Base-by-base conservation (phyloP, 148 eudicot species). In the Rhododendron kiyosumense region DNA sequence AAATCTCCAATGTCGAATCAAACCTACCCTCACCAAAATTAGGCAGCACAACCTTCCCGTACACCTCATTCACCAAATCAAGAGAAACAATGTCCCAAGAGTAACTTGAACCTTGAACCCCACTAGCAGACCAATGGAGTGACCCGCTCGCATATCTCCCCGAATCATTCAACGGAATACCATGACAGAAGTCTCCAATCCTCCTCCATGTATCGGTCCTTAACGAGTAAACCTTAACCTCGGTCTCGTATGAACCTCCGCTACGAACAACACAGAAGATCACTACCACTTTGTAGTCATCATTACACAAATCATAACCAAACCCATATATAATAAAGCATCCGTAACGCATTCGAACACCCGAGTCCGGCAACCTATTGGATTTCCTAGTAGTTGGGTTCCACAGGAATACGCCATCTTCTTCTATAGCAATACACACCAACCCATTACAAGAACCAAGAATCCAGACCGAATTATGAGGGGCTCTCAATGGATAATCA, bases 371-470 rank as follows among this genome's bases (percentile, higher is more conserved):
- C 49, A 92, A 36, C 78, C 81, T 79, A 36, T 54, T 84, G 26
- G 88, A 85, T 14, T 67, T 85, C 57, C 89, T 85, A 0, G 89
- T 91, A 71, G 88, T 81, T 0, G 93, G 93, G 84, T 93, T 93
- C 90, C 91, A 92, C 8, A 93, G 14, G 57, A 87, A 85, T 9
- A 91, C 10, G 1, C 87, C 65, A 11, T 81, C 85, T 34, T 90
- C 89, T 13, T 89, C 86, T 71, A 89, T 85, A 15, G 88, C 85
- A 20, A 92, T n/a, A 84, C 93, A 93, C 17, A 93, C 85, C 82
- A 92, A 83, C 12, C 95, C 95, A 84, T 93, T 90, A 65, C 91
- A 87, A 74, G 92, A 92, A 82, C 94, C 94, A 80, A 87, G 84
- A 26, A 93, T 46, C 91, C 89, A 86, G 30, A 81, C 84, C 14